Evolutionary conservation across 768 basidiomycete species (phyloP).

Genomic region (Boletus eberwhitei): DNA sequence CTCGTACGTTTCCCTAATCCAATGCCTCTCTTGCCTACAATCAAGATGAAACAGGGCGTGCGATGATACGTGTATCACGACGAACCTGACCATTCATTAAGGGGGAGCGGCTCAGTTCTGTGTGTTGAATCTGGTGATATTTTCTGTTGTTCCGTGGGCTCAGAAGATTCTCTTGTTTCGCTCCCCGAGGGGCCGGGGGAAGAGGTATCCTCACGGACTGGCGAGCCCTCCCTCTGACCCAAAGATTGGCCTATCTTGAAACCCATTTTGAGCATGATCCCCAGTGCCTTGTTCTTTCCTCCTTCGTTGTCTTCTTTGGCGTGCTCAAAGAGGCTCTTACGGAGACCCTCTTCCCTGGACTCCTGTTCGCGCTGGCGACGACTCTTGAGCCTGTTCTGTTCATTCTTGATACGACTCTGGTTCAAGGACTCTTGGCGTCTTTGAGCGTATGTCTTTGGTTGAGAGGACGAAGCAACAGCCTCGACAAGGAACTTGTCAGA

Average conservation of each 20-base stretch:
- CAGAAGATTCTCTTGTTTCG: constrained; percentile 1
- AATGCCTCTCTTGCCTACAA: constrained; percentile 74
- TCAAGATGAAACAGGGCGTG: constrained; percentile 5
- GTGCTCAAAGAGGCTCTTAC: constrained; percentile 76
- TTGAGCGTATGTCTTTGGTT: constrained; percentile 65
- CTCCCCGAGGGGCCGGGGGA: neutral
- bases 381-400: constrained; percentile 61
- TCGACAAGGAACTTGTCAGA: constrained; percentile 79
- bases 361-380: constrained; percentile 66
- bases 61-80: constrained; percentile 1
- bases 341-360: constrained; percentile 72
- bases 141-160: neutral
- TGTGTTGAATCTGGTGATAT: constrained; percentile 32
- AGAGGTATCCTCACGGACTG: neutral
- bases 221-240: constrained; percentile 39
- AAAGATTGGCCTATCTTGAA: constrained; percentile 82
- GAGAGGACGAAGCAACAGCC: constrained; percentile 29
- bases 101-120: constrained; percentile 63
- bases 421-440: constrained; percentile 64
- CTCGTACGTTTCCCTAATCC: constrained; percentile 64
- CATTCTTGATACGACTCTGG: constrained; percentile 59
- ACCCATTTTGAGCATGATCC: constrained; percentile 94
- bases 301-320: constrained; percentile 56
- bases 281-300: constrained; percentile 68
- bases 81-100: constrained; percentile 83